Base-by-base conservation (phyloP, 164 flowering plant genomes). In the Kingdonia uniflora region DNA sequence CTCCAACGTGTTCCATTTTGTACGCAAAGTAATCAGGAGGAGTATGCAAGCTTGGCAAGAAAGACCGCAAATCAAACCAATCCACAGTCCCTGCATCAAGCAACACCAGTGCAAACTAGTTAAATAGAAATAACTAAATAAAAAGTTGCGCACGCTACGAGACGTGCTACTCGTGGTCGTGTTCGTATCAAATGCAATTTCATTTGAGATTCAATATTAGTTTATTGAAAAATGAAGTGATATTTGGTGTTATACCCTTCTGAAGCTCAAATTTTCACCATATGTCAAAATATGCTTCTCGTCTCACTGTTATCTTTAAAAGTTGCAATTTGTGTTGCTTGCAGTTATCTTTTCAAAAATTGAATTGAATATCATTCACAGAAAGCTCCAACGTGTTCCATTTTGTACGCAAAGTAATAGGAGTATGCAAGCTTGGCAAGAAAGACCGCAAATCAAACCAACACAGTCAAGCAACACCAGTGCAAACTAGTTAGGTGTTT, bases 391-490 rank as follows among this genome's bases (percentile, higher is more conserved):
- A 2, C 25, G 48, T 62, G 0, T 51, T 45, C 92, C 89, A 84
- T 40, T 69, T 81, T 15, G 62, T 65, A 14, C 76, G 67, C 40
- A 65, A 15, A 10, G 83, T 68, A n/a, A 86, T 70, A 74, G 53
- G 5, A 84, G 79, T 2, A 75, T 56, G 40, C 48, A 46, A 24
- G 76, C 66, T 59, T 86, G 95, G 52, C 71, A 71, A 20, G 51
- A 45, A 16, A 89, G 77, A 13, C 94, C 94, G 21, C 86, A 84
- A 1, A 79, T 76, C 45, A 84, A 56, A 14, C 97, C 95, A 20
- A 82, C 62, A 91, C 96, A 88, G 65, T 13, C 52, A 53, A 23
- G 15, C 15, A 45, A 24, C 44, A 19, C 15, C n/a, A 15, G 49
- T 42, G 47, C 16, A n/a, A 56, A 42, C 54, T 19, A 3, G 6